Conservation (phyloP, 2,329 filamentous ascomycete species). For the Verticillium nonalfalfae region DNA sequence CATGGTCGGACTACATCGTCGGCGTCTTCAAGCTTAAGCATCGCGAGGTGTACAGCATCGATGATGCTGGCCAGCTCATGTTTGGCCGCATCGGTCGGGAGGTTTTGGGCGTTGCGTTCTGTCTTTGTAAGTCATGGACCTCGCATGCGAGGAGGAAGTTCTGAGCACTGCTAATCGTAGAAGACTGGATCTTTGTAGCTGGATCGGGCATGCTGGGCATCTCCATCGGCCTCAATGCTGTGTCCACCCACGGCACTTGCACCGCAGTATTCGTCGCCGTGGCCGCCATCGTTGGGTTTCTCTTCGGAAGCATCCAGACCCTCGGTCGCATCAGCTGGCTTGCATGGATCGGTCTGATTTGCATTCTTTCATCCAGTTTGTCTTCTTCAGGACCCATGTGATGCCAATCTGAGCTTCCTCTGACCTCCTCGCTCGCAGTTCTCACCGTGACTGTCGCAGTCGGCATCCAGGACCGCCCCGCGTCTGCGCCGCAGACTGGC, state of each 20-base stretch:
- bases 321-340: slow-evolving; percentile 25
- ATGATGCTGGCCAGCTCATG: slow-evolving; percentile 42
- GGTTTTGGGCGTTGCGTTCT: slow-evolving; percentile 26
- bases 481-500: slow-evolving; percentile 13
- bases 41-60: slow-evolving; percentile 43
- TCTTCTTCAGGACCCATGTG: neutral
- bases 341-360: slow-evolving; percentile 22
- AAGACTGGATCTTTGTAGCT: slow-evolving; percentile 19
- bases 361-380: slow-evolving; percentile 19
- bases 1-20: slow-evolving; percentile 41
- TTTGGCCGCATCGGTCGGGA: slow-evolving; percentile 39
- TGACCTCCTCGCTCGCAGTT: slow-evolving; percentile 4
- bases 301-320: slow-evolving; percentile 23
- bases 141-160: neutral
- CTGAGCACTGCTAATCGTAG: neutral
- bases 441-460: slow-evolving; percentile 21
- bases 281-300: slow-evolving; percentile 20
- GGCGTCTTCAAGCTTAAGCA: slow-evolving; percentile 44
- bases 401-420: neutral
- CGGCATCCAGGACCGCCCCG: slow-evolving; percentile 19
- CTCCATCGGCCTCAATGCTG: slow-evolving; percentile 31
- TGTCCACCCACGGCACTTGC: slow-evolving; percentile 30
- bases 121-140: slow-evolving; percentile 23
- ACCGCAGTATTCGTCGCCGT: slow-evolving; percentile 32
- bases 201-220: slow-evolving; percentile 35